Evolutionary conservation across 805 yeast species (phyloP).

Genomic region (Saccharomycopsis sp.): DNA sequence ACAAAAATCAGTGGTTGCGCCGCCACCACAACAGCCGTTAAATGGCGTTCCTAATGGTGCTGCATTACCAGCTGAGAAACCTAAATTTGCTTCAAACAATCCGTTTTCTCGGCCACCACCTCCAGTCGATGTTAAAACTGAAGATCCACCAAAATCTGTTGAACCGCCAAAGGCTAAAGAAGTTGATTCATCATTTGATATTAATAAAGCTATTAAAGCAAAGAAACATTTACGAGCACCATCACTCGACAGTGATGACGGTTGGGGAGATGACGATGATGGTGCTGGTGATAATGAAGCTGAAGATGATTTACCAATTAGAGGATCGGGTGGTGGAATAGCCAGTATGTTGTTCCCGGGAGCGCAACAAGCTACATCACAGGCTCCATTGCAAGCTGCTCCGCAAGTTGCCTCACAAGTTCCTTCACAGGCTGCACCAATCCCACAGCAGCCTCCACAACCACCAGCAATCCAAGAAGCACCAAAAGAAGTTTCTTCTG

Average conservation of each 20-base stretch:
- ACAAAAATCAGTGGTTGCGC: not conserved
- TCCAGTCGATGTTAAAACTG: not conserved
- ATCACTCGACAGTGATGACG: conserved; percentile 17
- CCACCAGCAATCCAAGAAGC: not conserved
- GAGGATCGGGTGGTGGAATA: conserved; percentile 13
- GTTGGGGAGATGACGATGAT: conserved; percentile 20
- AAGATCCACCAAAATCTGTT: conserved; percentile 1
- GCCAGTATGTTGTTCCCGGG: conserved; percentile 20
- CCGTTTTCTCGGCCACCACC: conserved; percentile 4
- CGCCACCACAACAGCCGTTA: not conserved
- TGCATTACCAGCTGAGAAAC: not conserved
- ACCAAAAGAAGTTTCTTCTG: not conserved
- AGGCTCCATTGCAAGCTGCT: conserved; percentile 1
- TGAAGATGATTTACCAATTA: conserved; percentile 20
- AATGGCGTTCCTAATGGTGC: no score
- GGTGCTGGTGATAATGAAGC: conserved; percentile 17
- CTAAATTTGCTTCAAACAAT: not conserved
- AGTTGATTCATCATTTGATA: conserved; percentile 9
- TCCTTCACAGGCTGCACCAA: not conserved
- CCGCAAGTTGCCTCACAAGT: not conserved
- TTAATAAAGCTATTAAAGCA: conserved; percentile 16
- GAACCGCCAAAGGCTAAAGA: not conserved
- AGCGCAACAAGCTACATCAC: conserved; percentile 6
- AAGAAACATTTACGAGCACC: conserved; percentile 12
- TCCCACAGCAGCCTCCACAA: not conserved